Conservation (phyloP, 116 monocot species). For the Posidonia oceanica region DNA sequence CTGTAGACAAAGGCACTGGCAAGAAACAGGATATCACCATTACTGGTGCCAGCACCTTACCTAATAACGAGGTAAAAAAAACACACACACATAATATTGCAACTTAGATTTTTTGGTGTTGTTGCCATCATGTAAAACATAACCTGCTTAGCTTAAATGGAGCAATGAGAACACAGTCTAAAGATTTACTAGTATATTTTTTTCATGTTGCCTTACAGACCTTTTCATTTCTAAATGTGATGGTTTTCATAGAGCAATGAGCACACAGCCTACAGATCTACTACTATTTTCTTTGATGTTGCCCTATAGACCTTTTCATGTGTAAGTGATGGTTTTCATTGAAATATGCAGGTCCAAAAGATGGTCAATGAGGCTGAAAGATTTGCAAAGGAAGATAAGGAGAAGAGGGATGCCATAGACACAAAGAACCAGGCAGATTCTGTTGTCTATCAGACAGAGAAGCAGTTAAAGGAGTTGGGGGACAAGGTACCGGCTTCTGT, state of each 20-base stretch:
- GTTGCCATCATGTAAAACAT: too few species aligned
- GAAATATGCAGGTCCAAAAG: slow-evolving; percentile 51
- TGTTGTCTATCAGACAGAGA: slow-evolving; percentile 90
- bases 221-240: too few species aligned
- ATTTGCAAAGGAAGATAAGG: slow-evolving; percentile 95
- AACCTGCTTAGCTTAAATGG: too few species aligned
- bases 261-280: too few species aligned
- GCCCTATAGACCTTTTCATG: too few species aligned
- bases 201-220: too few species aligned
- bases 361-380: slow-evolving; percentile 95
- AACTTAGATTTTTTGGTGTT: too few species aligned
- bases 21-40: slow-evolving; percentile 99
- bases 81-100: too few species aligned
- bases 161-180: too few species aligned
- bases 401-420: slow-evolving; percentile 92
- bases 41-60: slow-evolving; percentile 91
- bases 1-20: slow-evolving; percentile 87
- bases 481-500: slow-evolving; percentile 75
- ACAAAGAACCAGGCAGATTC: slow-evolving; percentile 97
- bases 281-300: too few species aligned
- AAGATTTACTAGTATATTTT: too few species aligned
- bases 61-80: slow-evolving; percentile 92
- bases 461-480: slow-evolving; percentile 87
- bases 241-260: too few species aligned
- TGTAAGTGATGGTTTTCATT: not conserved